These are phyloP conservation scores for Botrytis medusae DNA, from an alignment of 2,329 filamentous ascomycete species.

Conservation along the genomic window DNA sequence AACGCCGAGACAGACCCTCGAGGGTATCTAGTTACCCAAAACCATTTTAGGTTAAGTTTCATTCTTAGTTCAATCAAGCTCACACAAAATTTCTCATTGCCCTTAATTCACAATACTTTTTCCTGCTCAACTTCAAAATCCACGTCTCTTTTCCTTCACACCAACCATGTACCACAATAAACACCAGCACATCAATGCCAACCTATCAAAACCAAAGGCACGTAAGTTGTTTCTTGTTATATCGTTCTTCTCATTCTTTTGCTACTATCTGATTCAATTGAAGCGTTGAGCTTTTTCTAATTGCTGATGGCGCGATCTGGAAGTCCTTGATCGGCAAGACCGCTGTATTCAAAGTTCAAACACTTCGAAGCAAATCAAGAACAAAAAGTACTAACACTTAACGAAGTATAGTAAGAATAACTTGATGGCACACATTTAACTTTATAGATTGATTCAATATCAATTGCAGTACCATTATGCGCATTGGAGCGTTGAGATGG, in stretches of 20 bases:
- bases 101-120: neutral
- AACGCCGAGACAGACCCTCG: slow-evolving; percentile 9
- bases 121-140: neutral
- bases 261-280: neutral
- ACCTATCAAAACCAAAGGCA: neutral
- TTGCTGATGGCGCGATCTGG: neutral
- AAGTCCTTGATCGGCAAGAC: neutral
- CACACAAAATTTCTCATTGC: neutral
- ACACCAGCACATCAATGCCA: neutral
- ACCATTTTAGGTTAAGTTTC: neutral
- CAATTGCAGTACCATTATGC: neutral
- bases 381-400: neutral
- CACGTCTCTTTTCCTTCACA: neutral
- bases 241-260: neutral
- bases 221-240: neutral
- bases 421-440: accelerated
- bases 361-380: neutral
- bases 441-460: neutral
- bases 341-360: neutral
- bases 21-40: neutral
- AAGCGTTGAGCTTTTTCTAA: neutral
- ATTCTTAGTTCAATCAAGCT: neutral
- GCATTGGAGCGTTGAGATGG: neutral
- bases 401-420: neutral
- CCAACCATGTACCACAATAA: neutral